Evolutionary conservation across 352 stramenopile species (phyloP).

Genomic region (Phytophthora boehmeriae): DNA sequence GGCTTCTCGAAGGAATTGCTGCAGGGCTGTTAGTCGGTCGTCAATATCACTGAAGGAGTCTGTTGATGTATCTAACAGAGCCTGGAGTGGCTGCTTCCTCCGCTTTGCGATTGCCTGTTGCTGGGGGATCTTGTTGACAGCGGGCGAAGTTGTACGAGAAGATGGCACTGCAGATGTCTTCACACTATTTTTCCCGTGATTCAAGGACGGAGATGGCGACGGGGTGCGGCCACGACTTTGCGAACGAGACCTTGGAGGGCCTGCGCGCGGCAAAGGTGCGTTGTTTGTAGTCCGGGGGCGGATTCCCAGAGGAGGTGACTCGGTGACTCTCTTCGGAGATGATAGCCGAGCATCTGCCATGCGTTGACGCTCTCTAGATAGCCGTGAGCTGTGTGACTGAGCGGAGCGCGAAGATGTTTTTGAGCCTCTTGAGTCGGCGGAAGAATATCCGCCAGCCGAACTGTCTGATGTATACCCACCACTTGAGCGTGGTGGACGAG

Average conservation of each 20-base stretch:
- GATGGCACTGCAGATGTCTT: constrained; percentile 5
- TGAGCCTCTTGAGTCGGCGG: constrained; percentile 55
- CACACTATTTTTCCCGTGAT: not conserved
- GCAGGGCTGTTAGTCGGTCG: constrained; percentile 78
- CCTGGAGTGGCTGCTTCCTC: constrained; percentile 32
- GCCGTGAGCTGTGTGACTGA: constrained; percentile 39
- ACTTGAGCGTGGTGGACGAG: constrained; percentile 21
- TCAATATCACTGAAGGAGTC: constrained; percentile 89
- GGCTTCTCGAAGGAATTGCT: constrained; percentile 83
- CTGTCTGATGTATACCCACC: constrained; percentile 71
- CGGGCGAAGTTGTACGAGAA: constrained; percentile 12
- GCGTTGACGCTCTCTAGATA: constrained; percentile 59
- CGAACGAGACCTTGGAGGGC: constrained; percentile 10
- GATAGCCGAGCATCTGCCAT: constrained; percentile 58
- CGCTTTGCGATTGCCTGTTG: constrained; percentile 11
- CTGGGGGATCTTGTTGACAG: constrained; percentile 11
- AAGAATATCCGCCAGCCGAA: constrained; percentile 72
- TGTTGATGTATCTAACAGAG: constrained; percentile 63
- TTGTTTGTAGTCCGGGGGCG: constrained; percentile 22
- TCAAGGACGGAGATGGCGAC: constrained; percentile 28
- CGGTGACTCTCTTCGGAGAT: constrained; percentile 50
- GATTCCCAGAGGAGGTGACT: constrained; percentile 22
- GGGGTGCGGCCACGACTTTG: constrained; percentile 35
- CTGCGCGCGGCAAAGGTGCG: constrained; percentile 32
- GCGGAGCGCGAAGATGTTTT: constrained; percentile 53